Conservation (phyloP, 208 protist genomes). For the Wallacemonas sp. region DNA sequence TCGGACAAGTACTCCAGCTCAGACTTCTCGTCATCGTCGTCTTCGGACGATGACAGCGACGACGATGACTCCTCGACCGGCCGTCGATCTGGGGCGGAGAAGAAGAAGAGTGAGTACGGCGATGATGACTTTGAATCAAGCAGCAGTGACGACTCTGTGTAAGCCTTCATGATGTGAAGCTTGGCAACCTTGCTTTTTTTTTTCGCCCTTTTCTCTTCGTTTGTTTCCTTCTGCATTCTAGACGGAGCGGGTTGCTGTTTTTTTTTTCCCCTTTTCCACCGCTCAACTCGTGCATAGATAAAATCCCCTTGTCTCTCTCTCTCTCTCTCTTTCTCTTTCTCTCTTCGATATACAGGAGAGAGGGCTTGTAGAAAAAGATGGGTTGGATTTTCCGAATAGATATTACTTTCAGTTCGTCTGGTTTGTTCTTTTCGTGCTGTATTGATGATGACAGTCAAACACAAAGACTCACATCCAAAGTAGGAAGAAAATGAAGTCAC, state of each 20-base stretch:
- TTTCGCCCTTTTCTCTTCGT: neutral
- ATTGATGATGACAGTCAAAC: no score
- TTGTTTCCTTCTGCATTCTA: neutral
- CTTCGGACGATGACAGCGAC: conserved; percentile 5
- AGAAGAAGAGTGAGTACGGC: conserved; percentile 21
- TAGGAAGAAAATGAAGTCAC: no score
- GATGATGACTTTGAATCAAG: conserved; percentile 35
- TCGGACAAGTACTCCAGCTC: conserved; percentile 6
- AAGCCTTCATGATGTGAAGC: no score
- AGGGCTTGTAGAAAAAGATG: no score
- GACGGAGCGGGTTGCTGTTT: conserved; percentile 11
- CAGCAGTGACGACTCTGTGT: conserved; percentile 14
- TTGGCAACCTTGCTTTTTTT: conserved; percentile 9
- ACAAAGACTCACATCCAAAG: no score
- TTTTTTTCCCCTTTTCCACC: conserved; percentile 11
- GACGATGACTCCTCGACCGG: neutral
- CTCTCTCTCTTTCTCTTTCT: conserved; percentile 18
- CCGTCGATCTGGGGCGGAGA: neutral
- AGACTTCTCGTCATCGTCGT: conserved; percentile 1
- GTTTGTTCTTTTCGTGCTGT: no score
- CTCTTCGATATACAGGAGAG: no score
- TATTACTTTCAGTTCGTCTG: no score
- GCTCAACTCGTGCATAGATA: neutral
- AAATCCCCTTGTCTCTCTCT: neutral
- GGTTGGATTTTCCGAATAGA: no score